Evolutionary conservation across 305 asterid species (phyloP).

Genomic region (Galium porrigens): DNA sequence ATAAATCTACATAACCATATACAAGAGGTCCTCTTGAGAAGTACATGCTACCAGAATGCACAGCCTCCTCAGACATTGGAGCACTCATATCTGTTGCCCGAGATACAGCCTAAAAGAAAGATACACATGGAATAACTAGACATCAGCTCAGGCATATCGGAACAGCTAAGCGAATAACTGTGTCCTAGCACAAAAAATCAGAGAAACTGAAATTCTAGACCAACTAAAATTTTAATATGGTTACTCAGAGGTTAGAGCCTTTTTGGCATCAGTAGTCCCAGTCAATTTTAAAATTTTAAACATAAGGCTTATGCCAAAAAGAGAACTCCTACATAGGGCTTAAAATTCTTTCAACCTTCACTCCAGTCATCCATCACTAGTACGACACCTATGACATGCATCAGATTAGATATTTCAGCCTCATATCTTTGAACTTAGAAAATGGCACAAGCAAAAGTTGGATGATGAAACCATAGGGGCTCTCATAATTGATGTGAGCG

Average conservation of each 20-base stretch:
- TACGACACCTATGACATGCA: not conserved
- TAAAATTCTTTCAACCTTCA: not conserved
- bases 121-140: slow-evolving; percentile 8
- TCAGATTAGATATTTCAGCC: not conserved
- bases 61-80: slow-evolving; percentile 32
- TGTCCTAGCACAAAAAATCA: not conserved
- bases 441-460: not conserved
- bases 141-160: not conserved
- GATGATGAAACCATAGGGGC: not conserved
- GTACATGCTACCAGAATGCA: slow-evolving; percentile 27
- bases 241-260: not conserved
- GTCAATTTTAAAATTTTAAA: not conserved
- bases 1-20: slow-evolving; percentile 71
- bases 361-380: not conserved
- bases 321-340: not conserved
- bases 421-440: not conserved
- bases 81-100: slow-evolving; percentile 26
- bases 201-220: not conserved
- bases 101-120: slow-evolving; percentile 28
- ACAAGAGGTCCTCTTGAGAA: slow-evolving; percentile 50
- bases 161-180: not conserved
- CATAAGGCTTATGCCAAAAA: not conserved
- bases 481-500: not conserved
- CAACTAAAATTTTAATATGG: not conserved
- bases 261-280: not conserved